Evolutionary conservation across 2,329 filamentous ascomycete genomes (phyloP).

Genomic region (Botryosphaeria agaves): DNA sequence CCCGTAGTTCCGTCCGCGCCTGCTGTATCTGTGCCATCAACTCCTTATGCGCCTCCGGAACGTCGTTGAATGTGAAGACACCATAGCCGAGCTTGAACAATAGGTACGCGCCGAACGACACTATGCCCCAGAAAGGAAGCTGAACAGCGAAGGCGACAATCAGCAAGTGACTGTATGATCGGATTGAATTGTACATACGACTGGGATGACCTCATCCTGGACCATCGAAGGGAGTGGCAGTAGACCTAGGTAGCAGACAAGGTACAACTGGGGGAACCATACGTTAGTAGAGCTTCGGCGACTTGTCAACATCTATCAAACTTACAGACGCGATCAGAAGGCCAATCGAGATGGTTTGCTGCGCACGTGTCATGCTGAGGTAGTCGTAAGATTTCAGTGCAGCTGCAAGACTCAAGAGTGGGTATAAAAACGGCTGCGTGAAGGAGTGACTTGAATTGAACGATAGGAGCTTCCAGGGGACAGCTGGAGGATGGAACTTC

Average conservation of each 20-base stretch:
- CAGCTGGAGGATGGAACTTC: background rate
- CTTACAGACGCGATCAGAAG: constrained; percentile 78
- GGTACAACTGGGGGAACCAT: constrained; percentile 62
- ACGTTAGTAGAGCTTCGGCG: constrained; percentile 12
- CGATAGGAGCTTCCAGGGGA: background rate
- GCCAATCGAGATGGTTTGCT: constrained; percentile 77
- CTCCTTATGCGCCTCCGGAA: constrained; percentile 77
- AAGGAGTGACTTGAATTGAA: background rate
- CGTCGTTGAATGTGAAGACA: constrained; percentile 92
- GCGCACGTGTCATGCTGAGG: constrained; percentile 73
- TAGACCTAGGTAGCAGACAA: constrained; percentile 68
- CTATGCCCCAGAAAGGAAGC: constrained; percentile 86
- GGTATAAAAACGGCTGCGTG: background rate
- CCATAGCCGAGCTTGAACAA: constrained; percentile 84
- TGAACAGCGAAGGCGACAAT: too few species aligned
- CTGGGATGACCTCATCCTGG: constrained; percentile 72
- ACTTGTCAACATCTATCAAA: constrained; percentile 3
- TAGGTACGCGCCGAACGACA: constrained; percentile 81
- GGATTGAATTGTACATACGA: too few species aligned
- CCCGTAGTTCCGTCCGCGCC: constrained; percentile 56
- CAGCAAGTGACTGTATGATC: too few species aligned
- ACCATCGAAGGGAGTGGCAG: constrained; percentile 62
- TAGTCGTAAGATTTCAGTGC: background rate
- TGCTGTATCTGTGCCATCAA: constrained; percentile 69
- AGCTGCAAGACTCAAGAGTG: background rate